These are phyloP conservation scores for Thamnidium elegans DNA, from an alignment of 192 early-diverging fungal species.

Conservation along the genomic window DNA sequence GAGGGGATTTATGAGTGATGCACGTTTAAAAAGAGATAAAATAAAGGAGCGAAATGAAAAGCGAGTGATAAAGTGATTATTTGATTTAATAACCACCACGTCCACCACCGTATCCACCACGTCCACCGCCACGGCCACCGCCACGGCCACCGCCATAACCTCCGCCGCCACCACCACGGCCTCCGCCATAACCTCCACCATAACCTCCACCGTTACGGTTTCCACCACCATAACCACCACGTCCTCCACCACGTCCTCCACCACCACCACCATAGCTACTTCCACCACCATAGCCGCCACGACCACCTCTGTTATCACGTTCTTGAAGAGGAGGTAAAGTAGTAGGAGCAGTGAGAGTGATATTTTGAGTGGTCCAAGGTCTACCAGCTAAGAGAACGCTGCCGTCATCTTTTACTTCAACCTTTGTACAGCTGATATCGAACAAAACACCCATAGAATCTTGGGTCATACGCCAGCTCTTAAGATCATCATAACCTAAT, in stretches of 20 bases:
- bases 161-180: slow-evolving; percentile 4
- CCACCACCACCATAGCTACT: slow-evolving; percentile 43
- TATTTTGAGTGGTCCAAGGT: slow-evolving; percentile 67
- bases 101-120: not conserved
- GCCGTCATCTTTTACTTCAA: slow-evolving; percentile 60
- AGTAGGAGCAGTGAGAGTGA: slow-evolving; percentile 66
- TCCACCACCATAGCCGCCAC: slow-evolving; percentile 41
- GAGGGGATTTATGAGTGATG: no score
- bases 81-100: no score
- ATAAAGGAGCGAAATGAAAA: no score
- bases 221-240: slow-evolving; percentile 37
- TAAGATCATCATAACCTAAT: slow-evolving; percentile 71
- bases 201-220: slow-evolving; percentile 43
- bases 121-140: slow-evolving; percentile 5
- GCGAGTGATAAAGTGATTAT: no score
- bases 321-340: slow-evolving; percentile 83
- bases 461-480: slow-evolving; percentile 79
- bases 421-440: slow-evolving; percentile 71
- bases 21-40: no score
- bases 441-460: slow-evolving; percentile 83
- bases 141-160: slow-evolving; percentile 5
- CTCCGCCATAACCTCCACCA: slow-evolving; percentile 35
- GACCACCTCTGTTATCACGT: slow-evolving; percentile 31
- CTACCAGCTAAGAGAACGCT: slow-evolving; percentile 58
- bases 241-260: slow-evolving; percentile 43